A percentile compares a stretch with the other conserved stretches of the same genome.
These are phyloP conservation scores for Suillus subalutaceus DNA, from an alignment of 768 basidiomycete species.

Conservation along the genomic window DNA sequence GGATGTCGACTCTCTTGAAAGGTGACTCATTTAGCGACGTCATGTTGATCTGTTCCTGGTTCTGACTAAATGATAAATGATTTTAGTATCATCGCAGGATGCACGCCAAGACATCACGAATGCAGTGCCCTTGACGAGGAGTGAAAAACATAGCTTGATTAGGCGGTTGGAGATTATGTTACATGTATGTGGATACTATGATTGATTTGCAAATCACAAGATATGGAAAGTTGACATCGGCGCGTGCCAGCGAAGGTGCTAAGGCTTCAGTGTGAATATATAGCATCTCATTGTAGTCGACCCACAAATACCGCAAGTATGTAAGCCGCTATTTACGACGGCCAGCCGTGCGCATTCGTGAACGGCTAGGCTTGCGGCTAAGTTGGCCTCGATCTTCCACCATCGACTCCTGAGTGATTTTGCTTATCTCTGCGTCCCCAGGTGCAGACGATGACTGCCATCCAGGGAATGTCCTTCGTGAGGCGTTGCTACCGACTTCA, in stretches of 20 bases:
- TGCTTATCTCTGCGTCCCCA: slow-evolving; percentile 27
- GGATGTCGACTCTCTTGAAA: slow-evolving; percentile 28
- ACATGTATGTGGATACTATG: slow-evolving; percentile 33
- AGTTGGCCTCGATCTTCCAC: slow-evolving; percentile 27
- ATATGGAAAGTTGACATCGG: slow-evolving; percentile 1
- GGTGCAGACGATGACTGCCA: slow-evolving; percentile 45
- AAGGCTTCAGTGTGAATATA: neutral
- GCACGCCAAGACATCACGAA: slow-evolving; percentile 8
- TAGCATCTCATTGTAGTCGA: neutral
- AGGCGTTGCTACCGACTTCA: slow-evolving; percentile 78
- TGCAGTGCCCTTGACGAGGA: slow-evolving; percentile 4
- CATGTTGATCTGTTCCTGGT: slow-evolving; percentile 7
- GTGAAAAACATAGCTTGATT: neutral
- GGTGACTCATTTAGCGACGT: slow-evolving; percentile 17
- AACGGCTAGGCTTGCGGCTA: slow-evolving; percentile 31
- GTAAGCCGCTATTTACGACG: slow-evolving; percentile 30
- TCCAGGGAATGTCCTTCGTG: slow-evolving; percentile 72
- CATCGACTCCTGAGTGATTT: slow-evolving; percentile 17
- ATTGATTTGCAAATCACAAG: slow-evolving; percentile 26
- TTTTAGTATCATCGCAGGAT: slow-evolving; percentile 12
- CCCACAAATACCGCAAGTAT: neutral
- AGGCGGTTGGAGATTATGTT: slow-evolving; percentile 21
- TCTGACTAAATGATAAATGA: neutral
- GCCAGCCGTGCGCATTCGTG: slow-evolving; percentile 25
- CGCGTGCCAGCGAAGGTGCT: no score